phyloP scores from a whole-genome alignment of 371 early-diverging fungal species.

The Syncephalastrum sp. region DNA sequence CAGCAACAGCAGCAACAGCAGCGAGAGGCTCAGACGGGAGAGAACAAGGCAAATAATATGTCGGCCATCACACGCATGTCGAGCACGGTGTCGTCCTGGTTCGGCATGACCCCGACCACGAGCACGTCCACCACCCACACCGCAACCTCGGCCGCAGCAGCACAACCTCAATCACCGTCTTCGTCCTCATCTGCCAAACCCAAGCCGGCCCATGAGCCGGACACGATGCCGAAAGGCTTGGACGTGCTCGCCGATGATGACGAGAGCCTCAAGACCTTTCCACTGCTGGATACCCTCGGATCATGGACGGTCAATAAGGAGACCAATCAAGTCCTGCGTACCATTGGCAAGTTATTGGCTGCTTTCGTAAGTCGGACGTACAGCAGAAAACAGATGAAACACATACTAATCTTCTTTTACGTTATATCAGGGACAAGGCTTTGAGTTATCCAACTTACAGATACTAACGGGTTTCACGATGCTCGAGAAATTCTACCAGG shows the following conservation, averaged over 20 bases:
- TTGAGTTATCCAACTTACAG: conserved; percentile 75
- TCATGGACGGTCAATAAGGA: conserved; percentile 58
- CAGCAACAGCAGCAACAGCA: no score
- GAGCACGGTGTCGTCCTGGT: conserved; percentile 1
- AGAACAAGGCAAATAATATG: no score
- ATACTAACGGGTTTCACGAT: conserved; percentile 71
- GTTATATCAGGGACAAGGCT: conserved; percentile 65
- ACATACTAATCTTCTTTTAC: neutral
- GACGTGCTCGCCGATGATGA: conserved; percentile 27
- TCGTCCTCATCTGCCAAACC: neutral
- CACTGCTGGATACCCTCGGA: conserved; percentile 40
- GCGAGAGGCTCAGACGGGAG: no score
- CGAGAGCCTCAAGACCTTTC: conserved; percentile 26
- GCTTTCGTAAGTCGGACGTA: conserved; percentile 57
- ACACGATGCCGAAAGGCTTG: conserved; percentile 7
- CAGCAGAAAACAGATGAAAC: neutral
- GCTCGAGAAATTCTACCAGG: conserved; percentile 59
- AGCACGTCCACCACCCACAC: neutral
- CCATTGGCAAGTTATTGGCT: conserved; percentile 60
- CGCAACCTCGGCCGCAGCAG: neutral
- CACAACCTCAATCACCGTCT: conserved; percentile 1
- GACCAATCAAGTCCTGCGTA: conserved; percentile 63
- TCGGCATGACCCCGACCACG: conserved; percentile 1
- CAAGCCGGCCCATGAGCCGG: conserved; percentile 10
- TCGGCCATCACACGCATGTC: no score